Evolutionary conservation across 2,329 filamentous ascomycete genomes (phyloP).

Genomic region (Corinectria fuckeliana): DNA sequence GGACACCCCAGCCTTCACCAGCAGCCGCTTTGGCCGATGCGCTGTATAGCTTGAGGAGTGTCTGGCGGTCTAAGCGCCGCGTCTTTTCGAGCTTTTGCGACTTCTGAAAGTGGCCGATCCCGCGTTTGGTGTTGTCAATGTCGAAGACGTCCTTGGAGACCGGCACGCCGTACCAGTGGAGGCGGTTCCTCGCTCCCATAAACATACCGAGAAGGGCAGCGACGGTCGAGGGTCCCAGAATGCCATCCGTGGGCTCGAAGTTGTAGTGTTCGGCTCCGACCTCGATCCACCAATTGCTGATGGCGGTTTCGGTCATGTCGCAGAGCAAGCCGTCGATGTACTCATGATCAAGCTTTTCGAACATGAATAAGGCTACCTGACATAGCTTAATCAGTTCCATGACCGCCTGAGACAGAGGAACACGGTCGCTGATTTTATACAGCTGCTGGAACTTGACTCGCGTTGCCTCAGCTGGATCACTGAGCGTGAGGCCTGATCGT

Average conservation of each 20-base stretch:
- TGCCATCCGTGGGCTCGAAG: slow-evolving; percentile 89
- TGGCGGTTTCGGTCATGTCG: slow-evolving; percentile 87
- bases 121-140: slow-evolving; percentile 79
- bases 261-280: slow-evolving; percentile 93
- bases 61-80: slow-evolving; percentile 81
- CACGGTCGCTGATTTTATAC: slow-evolving; percentile 85
- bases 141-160: slow-evolving; percentile 94
- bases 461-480: slow-evolving; percentile 79
- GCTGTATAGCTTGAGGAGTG: slow-evolving; percentile 79
- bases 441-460: slow-evolving; percentile 91
- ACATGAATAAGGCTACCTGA: slow-evolving; percentile 86
- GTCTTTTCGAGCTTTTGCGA: slow-evolving; percentile 80
- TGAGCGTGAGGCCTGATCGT: slow-evolving; percentile 81
- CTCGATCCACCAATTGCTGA: slow-evolving; percentile 96
- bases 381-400: slow-evolving; percentile 90
- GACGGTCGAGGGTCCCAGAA: slow-evolving; percentile 90
- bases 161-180: slow-evolving; percentile 83
- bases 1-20: slow-evolving; percentile 90
- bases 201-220: slow-evolving; percentile 85
- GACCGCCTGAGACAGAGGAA: slow-evolving; percentile 78
- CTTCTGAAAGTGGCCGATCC: slow-evolving; percentile 89
- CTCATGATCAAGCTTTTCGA: slow-evolving; percentile 83
- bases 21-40: slow-evolving; percentile 90
- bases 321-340: slow-evolving; percentile 93
- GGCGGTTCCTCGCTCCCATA: slow-evolving; percentile 86